Percentiles rank a stretch among this genome's conserved stretches.
Conservation (phyloP, 192 early-diverging fungal species). For the Entomortierella beljakovae region DNA sequence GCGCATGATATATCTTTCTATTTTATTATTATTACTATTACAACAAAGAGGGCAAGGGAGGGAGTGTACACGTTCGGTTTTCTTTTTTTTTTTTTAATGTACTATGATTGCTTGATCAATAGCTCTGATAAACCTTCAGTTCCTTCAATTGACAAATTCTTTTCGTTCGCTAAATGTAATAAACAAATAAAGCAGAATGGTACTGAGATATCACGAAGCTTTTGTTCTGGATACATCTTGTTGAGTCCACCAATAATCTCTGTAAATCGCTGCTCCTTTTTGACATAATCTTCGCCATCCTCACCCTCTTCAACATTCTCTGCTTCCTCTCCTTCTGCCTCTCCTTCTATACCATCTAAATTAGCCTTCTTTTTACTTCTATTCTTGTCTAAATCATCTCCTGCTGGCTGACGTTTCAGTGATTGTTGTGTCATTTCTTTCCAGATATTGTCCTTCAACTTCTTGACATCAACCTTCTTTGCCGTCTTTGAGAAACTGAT, state of each 20-base stretch:
- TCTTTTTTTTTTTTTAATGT: neutral
- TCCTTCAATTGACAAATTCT: slow-evolving; percentile 74
- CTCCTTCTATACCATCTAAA: slow-evolving; percentile 9
- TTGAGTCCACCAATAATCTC: slow-evolving; percentile 78
- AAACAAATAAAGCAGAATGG: slow-evolving; percentile 98
- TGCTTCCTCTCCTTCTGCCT: neutral
- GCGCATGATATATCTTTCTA: neutral
- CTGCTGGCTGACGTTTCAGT: slow-evolving; percentile 35
- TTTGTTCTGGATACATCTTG: slow-evolving; percentile 80
- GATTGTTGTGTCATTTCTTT: slow-evolving; percentile 65
- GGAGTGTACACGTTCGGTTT: neutral
- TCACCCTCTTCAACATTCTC: slow-evolving; percentile 23
- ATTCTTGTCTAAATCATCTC: slow-evolving; percentile 10
- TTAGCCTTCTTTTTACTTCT: slow-evolving; percentile 31
- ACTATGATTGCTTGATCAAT: slow-evolving; percentile 19
- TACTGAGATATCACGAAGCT: slow-evolving; percentile 92
- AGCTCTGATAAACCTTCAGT: slow-evolving; percentile 42
- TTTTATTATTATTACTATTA: neutral
- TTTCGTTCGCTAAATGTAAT: slow-evolving; percentile 96
- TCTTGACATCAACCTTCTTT: slow-evolving; percentile 95
- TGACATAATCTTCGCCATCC: slow-evolving; percentile 45
- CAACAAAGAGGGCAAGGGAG: neutral
- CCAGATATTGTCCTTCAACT: slow-evolving; percentile 98
- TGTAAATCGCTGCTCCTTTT: slow-evolving; percentile 78
- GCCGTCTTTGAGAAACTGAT: slow-evolving; percentile 88